Conservation (phyloP, 371 early-diverging fungal species). For the Dipsacomyces acuminosporus region DNA sequence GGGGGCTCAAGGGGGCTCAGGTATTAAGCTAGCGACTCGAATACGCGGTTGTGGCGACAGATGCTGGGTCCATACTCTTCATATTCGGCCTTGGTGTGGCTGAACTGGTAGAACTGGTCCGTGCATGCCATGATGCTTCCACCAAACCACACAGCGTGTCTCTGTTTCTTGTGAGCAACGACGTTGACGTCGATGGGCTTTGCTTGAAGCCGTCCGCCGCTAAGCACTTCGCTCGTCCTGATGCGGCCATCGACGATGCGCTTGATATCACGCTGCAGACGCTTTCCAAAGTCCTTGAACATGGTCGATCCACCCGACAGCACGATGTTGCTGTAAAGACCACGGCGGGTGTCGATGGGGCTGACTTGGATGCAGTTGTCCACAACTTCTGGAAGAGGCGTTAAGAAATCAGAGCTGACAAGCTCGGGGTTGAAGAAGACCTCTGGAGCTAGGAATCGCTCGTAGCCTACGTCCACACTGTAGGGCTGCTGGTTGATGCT, state of each 20-base stretch:
- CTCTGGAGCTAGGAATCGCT: conserved; percentile 97
- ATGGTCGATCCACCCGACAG: conserved; percentile 97
- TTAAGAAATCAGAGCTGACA: conserved; percentile 91
- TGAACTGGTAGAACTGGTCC: conserved; percentile 87
- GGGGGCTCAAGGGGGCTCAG: background rate
- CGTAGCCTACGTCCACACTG: conserved; percentile 93
- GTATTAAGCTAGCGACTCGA: conserved; percentile 56
- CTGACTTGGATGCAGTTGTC: conserved; percentile 93
- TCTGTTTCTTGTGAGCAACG: conserved; percentile 94
- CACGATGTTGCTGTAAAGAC: conserved; percentile 97
- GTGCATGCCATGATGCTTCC: conserved; percentile 90
- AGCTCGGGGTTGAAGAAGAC: conserved; percentile 99
- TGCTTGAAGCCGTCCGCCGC: conserved; percentile 64
- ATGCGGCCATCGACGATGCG: conserved; percentile 81
- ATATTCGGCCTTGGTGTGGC: conserved; percentile 97
- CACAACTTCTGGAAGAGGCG: conserved; percentile 92
- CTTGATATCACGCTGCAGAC: conserved; percentile 93
- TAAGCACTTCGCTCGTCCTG: conserved; percentile 62
- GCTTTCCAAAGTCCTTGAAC: conserved; percentile 94
- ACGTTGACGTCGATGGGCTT: conserved; percentile 94
- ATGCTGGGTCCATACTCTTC: conserved; percentile 97
- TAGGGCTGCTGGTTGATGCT: conserved; percentile 83
- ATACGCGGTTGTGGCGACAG: conserved; percentile 90
- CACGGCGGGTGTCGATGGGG: conserved; percentile 95
- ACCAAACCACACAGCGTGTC: conserved; percentile 98